Evolutionary conservation across 345 rosid species (phyloP).

Genomic region (Pugionium cornutum): DNA sequence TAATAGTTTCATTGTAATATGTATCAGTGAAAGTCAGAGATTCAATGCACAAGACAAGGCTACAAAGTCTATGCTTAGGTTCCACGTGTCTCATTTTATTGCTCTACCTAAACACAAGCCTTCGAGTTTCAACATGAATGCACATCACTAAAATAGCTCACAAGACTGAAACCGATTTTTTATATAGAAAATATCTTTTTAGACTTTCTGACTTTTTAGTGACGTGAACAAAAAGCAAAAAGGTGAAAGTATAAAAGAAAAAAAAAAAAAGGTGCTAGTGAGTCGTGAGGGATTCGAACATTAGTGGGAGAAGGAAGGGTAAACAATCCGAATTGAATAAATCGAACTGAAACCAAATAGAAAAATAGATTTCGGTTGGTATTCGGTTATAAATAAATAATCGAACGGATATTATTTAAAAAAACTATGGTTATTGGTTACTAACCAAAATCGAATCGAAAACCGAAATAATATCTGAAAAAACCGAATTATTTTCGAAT

Average conservation of each 20-base stretch:
- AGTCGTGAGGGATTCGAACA: constrained; percentile 36
- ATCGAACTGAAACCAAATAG: no score
- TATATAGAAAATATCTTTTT: neutral
- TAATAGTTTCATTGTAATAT: neutral
- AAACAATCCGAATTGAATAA: no score
- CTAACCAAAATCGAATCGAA: no score
- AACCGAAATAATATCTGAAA: no score
- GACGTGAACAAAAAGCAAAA: constrained; percentile 33
- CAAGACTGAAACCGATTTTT: neutral
- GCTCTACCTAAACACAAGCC: constrained; percentile 1
- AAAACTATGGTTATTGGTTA: no score
- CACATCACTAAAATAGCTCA: constrained; percentile 9
- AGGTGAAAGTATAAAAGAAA: neutral
- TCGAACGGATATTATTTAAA: no score
- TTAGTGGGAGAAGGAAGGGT: constrained; percentile 21
- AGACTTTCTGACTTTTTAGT: constrained; percentile 10
- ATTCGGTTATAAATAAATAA: no score
- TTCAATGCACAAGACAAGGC: constrained; percentile 28
- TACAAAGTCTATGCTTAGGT: neutral
- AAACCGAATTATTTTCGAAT: no score
- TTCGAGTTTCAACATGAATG: constrained; percentile 28
- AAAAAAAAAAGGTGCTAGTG: constrained; percentile 18
- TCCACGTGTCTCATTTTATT: constrained; percentile 25
- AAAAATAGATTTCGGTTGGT: no score
- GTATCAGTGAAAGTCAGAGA: constrained; percentile 22